A percentile compares a stretch with the other conserved stretches of the same genome.
phyloP scores from a whole-genome alignment of 495 filamentous ascomycete genomes.

The Aspergillus baeticus region DNA sequence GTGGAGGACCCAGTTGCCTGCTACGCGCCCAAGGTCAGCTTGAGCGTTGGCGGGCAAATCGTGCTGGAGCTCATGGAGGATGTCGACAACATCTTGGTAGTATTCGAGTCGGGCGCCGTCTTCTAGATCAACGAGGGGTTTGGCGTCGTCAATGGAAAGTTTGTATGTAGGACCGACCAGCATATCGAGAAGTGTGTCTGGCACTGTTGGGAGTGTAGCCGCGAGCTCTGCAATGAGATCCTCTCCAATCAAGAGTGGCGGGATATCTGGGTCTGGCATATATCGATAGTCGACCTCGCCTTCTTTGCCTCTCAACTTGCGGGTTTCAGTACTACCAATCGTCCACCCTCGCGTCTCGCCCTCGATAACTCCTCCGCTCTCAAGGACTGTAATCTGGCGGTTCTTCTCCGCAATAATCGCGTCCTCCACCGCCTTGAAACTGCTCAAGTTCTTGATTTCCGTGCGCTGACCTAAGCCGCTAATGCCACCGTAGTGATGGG shows the following conservation, averaged over 20 bases:
- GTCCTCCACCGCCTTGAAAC: constrained; percentile 91
- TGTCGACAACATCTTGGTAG: constrained; percentile 70
- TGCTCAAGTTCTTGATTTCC: constrained; percentile 97
- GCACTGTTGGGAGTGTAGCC: constrained; percentile 60
- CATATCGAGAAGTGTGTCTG: constrained; percentile 64
- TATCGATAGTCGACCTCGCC: constrained; percentile 97
- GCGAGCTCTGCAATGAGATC: constrained; percentile 65
- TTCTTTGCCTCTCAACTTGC: constrained; percentile 82
- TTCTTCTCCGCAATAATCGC: constrained; percentile 88
- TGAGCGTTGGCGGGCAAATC: constrained; percentile 28
- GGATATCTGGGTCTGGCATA: constrained; percentile 95
- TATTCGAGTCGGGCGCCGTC: constrained; percentile 79
- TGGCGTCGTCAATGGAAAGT: constrained; percentile 81
- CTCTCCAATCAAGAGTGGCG: constrained; percentile 70
- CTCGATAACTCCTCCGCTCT: constrained; percentile 71
- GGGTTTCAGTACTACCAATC: constrained; percentile 72
- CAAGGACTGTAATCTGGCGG: constrained; percentile 78
- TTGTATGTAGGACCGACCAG: constrained; percentile 56
- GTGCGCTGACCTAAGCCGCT: constrained; percentile 76
- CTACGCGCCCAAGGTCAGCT: constrained; percentile 38
- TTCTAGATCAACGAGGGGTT: constrained; percentile 75
- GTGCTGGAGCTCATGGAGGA: constrained; percentile 41
- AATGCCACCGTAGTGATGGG: constrained; percentile 52
- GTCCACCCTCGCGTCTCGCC: constrained; percentile 96
- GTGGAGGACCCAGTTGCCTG: constrained; percentile 75